Evolutionary conservation across 208 protist species (phyloP).

Genomic region (Leishmania braziliensis): DNA sequence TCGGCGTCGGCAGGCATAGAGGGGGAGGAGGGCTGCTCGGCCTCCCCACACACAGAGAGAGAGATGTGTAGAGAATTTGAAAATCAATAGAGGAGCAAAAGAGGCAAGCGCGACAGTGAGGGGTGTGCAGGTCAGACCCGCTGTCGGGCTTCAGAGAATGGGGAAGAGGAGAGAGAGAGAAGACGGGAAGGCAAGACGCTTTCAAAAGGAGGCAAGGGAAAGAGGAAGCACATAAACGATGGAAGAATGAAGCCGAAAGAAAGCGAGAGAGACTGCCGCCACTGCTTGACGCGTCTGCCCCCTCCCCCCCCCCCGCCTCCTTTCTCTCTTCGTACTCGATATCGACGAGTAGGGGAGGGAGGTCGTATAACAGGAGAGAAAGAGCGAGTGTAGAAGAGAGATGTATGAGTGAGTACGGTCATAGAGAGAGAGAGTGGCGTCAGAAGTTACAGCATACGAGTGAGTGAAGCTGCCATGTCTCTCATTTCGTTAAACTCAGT

Average conservation of each 20-base stretch:
- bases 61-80: background rate
- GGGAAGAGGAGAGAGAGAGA: background rate
- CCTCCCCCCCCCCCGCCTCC: background rate
- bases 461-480: background rate
- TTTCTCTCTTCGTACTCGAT: background rate
- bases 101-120: background rate
- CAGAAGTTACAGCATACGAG: background rate
- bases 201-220: no score
- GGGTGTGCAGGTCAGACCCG: background rate
- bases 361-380: background rate
- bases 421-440: background rate
- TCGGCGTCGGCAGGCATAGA: background rate
- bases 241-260: background rate
- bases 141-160: background rate
- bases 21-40: no score
- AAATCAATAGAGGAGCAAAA: background rate
- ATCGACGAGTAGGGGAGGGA: background rate
- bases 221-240: background rate
- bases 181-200: no score
- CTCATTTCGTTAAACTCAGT: background rate
- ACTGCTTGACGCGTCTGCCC: no score
- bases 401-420: background rate
- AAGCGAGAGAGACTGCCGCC: background rate
- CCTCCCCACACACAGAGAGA: background rate
- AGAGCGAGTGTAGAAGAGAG: background rate